Percentiles rank a stretch among this genome's conserved stretches.
Conservation (phyloP, 2,329 filamentous ascomycete genomes). For the Stachybotrys chlorohalonatus region DNA sequence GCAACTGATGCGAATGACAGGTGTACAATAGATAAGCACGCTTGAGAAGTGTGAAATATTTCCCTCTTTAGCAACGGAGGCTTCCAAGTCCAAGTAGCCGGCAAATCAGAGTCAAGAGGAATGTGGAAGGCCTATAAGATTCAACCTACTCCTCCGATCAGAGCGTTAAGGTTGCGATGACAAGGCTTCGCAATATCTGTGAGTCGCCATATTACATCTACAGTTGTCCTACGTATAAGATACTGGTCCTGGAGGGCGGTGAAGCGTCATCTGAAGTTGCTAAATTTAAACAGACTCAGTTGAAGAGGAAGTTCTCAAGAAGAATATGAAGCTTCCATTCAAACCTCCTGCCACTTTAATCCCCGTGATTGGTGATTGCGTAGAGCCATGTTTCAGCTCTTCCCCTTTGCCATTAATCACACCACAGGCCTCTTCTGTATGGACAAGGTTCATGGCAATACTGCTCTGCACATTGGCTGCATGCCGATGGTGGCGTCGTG, state of each 20-base stretch:
- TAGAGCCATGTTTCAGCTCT: not conserved
- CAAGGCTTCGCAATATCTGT: no score
- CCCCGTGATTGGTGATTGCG: not conserved
- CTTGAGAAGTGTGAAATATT: no score
- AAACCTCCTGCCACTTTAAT: not conserved
- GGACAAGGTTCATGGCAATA: not conserved
- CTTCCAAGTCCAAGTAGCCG: no score
- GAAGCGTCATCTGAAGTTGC: not conserved
- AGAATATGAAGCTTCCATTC: not conserved
- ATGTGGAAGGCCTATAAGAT: no score
- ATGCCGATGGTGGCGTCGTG: not conserved
- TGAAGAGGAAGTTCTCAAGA: not conserved
- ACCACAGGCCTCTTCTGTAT: not conserved
- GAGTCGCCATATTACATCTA: no score
- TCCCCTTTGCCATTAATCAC: not conserved
- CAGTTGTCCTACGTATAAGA: no score
- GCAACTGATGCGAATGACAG: no score
- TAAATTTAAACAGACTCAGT: not conserved
- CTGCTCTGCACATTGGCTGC: not conserved
- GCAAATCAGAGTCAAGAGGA: no score
- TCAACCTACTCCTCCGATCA: no score
- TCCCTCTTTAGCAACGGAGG: no score
- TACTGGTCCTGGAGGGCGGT: not conserved
- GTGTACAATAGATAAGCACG: no score
- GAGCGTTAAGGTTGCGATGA: no score